Evolutionary conservation across 495 filamentous ascomycete genomes (phyloP).

Genomic region (Hypoxylon lienhwacheense): DNA sequence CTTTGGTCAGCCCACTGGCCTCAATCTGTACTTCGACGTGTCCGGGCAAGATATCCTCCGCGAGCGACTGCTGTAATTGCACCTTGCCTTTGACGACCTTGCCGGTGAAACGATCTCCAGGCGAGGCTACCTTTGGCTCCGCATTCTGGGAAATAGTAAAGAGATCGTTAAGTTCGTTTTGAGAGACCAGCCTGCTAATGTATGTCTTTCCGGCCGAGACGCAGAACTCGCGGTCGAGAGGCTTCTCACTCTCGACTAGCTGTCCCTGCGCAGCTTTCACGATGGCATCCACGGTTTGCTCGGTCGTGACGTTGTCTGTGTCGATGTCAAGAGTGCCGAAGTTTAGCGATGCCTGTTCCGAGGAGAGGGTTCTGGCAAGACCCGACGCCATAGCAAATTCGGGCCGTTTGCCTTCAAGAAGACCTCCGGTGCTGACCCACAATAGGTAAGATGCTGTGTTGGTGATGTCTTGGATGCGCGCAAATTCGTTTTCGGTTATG

Average conservation of each 20-base stretch:
- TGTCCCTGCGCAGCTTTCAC: background rate
- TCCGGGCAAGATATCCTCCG: background rate
- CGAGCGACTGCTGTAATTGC: conserved; percentile 6
- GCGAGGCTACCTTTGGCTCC: background rate
- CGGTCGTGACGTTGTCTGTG: conserved; percentile 39
- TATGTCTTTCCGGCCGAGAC: conserved; percentile 31
- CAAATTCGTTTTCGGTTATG: conserved; percentile 31
- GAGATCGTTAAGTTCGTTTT: conserved; percentile 13
- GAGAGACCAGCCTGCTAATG: conserved; percentile 38
- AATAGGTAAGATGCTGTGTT: conserved; percentile 38
- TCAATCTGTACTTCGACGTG: conserved; percentile 33
- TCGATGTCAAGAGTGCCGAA: conserved; percentile 32
- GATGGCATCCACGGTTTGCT: conserved; percentile 1
- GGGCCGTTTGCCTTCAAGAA: conserved; percentile 35
- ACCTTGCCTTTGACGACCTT: conserved; percentile 11
- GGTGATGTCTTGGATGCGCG: conserved; percentile 38
- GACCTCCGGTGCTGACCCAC: conserved; percentile 42
- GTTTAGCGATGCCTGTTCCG: conserved; percentile 43
- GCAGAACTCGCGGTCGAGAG: conserved; percentile 28
- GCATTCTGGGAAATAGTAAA: background rate
- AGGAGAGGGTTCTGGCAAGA: conserved; percentile 39
- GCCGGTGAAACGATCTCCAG: background rate
- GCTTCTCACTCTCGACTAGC: conserved; percentile 7
- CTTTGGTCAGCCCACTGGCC: conserved; percentile 24
- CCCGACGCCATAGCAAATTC: conserved; percentile 41